These are phyloP conservation scores for Termitomyces sp. DNA, from an alignment of 768 basidiomycete genomes.

Conservation along the genomic window DNA sequence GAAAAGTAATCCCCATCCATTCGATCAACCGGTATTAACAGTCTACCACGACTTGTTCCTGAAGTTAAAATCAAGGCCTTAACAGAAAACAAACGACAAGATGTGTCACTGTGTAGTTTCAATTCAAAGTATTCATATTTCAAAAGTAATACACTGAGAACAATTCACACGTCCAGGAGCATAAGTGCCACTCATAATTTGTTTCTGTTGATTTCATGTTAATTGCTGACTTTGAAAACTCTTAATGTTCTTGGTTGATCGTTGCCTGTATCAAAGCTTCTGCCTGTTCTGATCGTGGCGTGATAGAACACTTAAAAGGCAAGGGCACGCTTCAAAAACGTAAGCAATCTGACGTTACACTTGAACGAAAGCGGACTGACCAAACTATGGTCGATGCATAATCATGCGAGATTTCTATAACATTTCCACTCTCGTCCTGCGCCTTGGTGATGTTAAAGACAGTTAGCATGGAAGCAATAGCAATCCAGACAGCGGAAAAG, in stretches of 20 bases:
- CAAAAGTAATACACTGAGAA: no score
- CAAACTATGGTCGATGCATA: constrained; percentile 4
- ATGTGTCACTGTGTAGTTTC: no score
- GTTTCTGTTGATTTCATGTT: no score
- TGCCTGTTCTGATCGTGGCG: constrained; percentile 4
- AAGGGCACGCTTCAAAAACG: neutral
- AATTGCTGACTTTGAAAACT: no score
- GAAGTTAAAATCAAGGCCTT: no score
- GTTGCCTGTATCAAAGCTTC: constrained; percentile 6
- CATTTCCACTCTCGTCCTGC: constrained; percentile 12
- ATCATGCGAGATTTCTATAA: constrained; percentile 11
- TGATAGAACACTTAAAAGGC: constrained; percentile 7
- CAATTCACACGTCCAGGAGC: no score
- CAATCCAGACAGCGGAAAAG: constrained; percentile 24
- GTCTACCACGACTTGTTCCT: no score
- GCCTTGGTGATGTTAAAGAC: constrained; percentile 23
- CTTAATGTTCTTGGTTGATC: neutral
- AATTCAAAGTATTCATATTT: no score
- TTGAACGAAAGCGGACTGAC: neutral
- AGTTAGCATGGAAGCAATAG: constrained; percentile 23
- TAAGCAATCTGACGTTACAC: neutral
- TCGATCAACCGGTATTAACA: no score
- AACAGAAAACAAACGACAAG: no score
- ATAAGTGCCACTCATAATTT: no score
- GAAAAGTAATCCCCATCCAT: no score